Evolutionary conservation across 768 basidiomycete genomes (phyloP), one percentile per base, ranked within the genome.

Genomic region (Suillus plorans): DNA sequence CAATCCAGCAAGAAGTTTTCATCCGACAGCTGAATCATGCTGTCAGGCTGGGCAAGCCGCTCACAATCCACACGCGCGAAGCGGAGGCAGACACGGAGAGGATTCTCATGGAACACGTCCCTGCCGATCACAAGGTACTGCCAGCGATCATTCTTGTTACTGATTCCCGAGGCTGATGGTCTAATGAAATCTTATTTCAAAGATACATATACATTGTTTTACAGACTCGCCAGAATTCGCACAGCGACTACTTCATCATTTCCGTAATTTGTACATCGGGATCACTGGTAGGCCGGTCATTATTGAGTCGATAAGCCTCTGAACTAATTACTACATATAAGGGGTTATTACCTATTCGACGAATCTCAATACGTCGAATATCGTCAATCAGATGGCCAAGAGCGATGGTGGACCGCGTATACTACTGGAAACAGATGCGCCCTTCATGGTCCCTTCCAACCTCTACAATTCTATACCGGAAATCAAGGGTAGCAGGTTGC

Each of bases 181-280:
- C n/a, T n/a, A n/a, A n/a, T n/a, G n/a, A n/a, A 13, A 47, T 18
- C 25, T 39, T 44, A 28, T 37, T 10, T 37, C 4, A 44, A 65
- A 92, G 88, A 88, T 95, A 36, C 94, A 95, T 70, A 81, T 96
- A 5, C 94, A 95, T 68, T 96, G 94, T 72, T 95, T 91, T 75
- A 94, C 93, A 2, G 93, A 95, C 73, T 80, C 89, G 0, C 91
- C 91, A 0, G 87, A 80, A 22, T 89, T 94, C 68, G 94, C 89
- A 0, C 80, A 80, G 45, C 82, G 89, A 4, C 80, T 96, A 18
- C 80, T 95, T 1, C 85, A 84, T 18, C 84, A 92, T 69, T 95
- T 94, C 73, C 86, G 90, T 0, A 92, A 94, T 72, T 84, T 94
- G 16, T 89, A 84, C 72, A 92, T 95, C 57, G 94, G 94, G 3